Base-by-base conservation (phyloP, 2,329 filamentous ascomycete species). In the Sporothrix dimorphospora region DNA sequence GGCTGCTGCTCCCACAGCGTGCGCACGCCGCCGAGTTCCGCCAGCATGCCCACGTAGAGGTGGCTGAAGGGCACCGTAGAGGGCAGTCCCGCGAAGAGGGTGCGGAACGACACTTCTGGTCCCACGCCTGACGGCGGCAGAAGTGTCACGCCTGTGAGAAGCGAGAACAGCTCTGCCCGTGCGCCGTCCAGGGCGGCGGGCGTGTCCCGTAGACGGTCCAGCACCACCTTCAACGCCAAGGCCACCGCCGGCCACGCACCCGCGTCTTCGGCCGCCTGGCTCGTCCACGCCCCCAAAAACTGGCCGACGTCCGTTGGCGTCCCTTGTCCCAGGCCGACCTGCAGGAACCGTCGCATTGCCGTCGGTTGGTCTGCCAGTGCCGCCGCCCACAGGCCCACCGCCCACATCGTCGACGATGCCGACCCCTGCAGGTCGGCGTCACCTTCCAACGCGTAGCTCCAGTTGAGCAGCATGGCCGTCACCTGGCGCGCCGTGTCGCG, bases 381-480 rank as follows among this genome's bases (percentile, higher is more conserved):
- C 3, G 76, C 73, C 14, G 71, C 55, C 12, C 69, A 53, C 53
- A 78, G 59, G 34, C 76, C 76, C 3, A 77, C 11, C 16, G 69
- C 57, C 53, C 75, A 75, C 63, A 77, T 51, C 11, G 65, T 3
- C 5, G 65, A 6, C 24, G 5, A 4, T 2, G 6, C 38, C 38
- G 14, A 7, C 9, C 4, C 34, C 14, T 3, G 11, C 65, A 9
- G 19, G 19, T 21, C 5, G 14, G 21, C 19, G 16, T n/a, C n/a
- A n/a, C n/a, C n/a, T n/a, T n/a, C n/a, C n/a, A 51, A 19, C 11
- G 45, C 45, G 57, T 82, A 77, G 34, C 78, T 75, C 16, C 85
- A 70, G 73, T 84, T 83, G 70, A 84, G 82, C 30, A 86, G 74
- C 67, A 85, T 80, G 0, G 77, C 73, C 47, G 78, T 34, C 2